phyloP scores from a whole-genome alignment of 177 flowering plant species.

The Tripterygium wilfordii region DNA sequence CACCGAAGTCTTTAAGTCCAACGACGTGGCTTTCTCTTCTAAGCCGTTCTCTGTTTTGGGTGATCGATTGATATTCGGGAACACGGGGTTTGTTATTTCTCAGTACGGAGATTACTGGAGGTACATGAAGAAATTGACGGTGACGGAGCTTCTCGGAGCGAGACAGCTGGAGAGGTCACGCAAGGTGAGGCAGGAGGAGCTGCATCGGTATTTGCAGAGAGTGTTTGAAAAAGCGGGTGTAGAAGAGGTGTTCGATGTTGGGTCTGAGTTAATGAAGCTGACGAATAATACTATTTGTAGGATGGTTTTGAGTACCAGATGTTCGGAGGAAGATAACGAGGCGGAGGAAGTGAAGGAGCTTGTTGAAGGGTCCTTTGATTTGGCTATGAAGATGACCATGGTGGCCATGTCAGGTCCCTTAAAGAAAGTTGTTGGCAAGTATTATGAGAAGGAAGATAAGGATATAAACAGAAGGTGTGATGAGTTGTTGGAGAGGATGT shows the following conservation, averaged over 20 bases:
- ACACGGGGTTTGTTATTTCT: background rate
- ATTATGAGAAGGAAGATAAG: conserved; percentile 7
- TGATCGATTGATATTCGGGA: background rate
- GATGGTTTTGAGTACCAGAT: too few species aligned
- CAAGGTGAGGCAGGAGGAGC: background rate
- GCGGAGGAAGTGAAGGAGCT: too few species aligned
- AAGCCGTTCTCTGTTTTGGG: background rate
- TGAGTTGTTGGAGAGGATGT: conserved; percentile 16
- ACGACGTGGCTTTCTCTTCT: conserved; percentile 2
- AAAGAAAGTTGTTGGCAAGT: conserved; percentile 16
- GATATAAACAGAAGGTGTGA: conserved; percentile 18
- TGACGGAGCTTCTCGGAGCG: conserved; percentile 3
- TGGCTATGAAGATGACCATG: conserved; percentile 11
- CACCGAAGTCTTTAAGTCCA: conserved; percentile 4
- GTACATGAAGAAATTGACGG: too few species aligned
- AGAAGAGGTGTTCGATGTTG: conserved; percentile 5
- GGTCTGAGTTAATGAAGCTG: conserved; percentile 15
- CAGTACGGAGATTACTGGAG: conserved; percentile 8
- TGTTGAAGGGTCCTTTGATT: too few species aligned
- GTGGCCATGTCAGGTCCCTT: conserved; percentile 11
- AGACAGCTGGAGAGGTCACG: background rate
- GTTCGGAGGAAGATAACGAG: too few species aligned
- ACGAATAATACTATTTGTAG: background rate
- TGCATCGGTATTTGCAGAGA: background rate
- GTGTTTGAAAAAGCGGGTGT: background rate